These are phyloP conservation scores for Akanthomyces muscarius DNA, from an alignment of 2,329 filamentous ascomycete genomes.

Conservation along the genomic window DNA sequence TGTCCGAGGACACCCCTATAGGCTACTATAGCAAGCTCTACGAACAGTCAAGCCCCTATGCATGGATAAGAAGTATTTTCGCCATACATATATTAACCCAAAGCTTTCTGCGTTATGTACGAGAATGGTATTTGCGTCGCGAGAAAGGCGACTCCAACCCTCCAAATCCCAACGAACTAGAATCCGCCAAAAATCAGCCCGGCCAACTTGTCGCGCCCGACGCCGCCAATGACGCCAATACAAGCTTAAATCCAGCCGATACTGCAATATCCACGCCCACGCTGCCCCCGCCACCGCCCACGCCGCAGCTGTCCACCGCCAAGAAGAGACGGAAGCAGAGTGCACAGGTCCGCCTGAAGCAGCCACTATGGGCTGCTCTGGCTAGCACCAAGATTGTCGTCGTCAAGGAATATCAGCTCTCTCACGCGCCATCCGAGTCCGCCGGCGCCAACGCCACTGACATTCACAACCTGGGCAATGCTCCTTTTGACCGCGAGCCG, in stretches of 20 bases:
- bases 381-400: constrained; percentile 96
- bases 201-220: constrained; percentile 31
- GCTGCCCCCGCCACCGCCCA: constrained; percentile 21
- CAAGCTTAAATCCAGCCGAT: constrained; percentile 1
- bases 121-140: constrained; percentile 62
- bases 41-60: constrained; percentile 56
- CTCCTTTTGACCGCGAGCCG: constrained; percentile 65
- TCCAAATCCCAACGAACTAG: constrained; percentile 54
- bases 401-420: constrained; percentile 85
- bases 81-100: constrained; percentile 74
- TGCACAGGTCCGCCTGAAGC: constrained; percentile 82
- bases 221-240: constrained; percentile 23
- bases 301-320: constrained; percentile 50
- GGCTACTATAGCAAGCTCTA: constrained; percentile 47
- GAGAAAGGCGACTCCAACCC: constrained; percentile 50
- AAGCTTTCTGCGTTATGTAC: constrained; percentile 65
- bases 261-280: neutral
- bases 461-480: constrained; percentile 72
- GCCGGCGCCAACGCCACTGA: constrained; percentile 71
- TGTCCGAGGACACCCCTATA: constrained; percentile 31
- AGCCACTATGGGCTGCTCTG: constrained; percentile 90
- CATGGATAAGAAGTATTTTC: constrained; percentile 64
- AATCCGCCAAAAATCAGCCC: constrained; percentile 52
- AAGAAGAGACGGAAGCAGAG: constrained; percentile 90
- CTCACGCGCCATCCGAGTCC: constrained; percentile 69